Evolutionary conservation across 176 grass and related monocot genomes (phyloP), one percentile per base, ranked within the genome.

Genomic region (Phyllostachys edulis): DNA sequence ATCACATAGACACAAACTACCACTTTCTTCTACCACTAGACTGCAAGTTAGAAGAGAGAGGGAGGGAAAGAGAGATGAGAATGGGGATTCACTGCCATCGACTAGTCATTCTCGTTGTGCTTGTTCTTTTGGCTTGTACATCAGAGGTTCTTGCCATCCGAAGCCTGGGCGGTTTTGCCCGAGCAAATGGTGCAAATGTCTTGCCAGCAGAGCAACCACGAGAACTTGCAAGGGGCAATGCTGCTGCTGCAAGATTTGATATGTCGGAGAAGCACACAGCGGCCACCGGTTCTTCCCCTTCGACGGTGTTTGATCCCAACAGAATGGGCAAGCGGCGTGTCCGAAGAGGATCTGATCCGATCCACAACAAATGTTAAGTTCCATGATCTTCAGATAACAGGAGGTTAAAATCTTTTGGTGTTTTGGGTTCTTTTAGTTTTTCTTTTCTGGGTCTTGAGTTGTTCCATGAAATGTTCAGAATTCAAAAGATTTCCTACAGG

Each of bases 331-430:
- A 84, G 74, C 49, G 62, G 9, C 50, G 85, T 20, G 75, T 87
- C 17, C 71, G 85, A 52, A 69, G 89, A 91, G 85, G 89, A 13
- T 87, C 52, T 17, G 69, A 80, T 68, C 85, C 80, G 6, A 90
- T 90, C 10, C 85, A 90, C 63, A 90, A 87, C 67, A 87, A 87
- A 63, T 84, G 75, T 34, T 80, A 50, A 76, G 62, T 4, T 77
- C 44, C 27, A 46, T 61, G 54, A 59, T 72, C 39, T 64, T 63
- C 52, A 63, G 42, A 75, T 10, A 16, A 1, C 4, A 57, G 3
- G 20, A 57, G 34, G 65, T 54, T 41, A 23, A 51, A 17, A 14
- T n/a, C 8, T 45, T 70, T 82, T 17, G 80, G 52, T 62, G 20
- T 47, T 62, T 62, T 70, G n/a, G 38, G 16, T 84, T 65, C 20